Evolutionary conservation across 2,329 filamentous ascomycete species (phyloP).

Genomic region (Pseudogymnoascus sp.): DNA sequence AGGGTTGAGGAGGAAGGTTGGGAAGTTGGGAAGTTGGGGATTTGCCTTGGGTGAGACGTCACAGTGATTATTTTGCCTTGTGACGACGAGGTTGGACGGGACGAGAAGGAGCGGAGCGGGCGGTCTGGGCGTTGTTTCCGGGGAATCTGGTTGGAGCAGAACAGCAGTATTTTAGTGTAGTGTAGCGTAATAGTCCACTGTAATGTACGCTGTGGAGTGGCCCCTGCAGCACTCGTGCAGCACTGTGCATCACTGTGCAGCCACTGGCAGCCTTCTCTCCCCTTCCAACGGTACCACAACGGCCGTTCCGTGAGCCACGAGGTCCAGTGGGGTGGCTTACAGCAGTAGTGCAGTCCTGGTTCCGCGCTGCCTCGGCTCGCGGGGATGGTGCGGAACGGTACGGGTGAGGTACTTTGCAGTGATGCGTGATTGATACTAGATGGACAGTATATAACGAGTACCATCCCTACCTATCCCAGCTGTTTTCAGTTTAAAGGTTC

Average conservation of each 20-base stretch:
- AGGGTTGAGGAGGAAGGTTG: background rate
- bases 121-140: background rate
- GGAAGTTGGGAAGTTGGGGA: background rate
- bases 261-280: background rate
- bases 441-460: background rate
- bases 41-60: background rate
- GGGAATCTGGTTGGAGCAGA: background rate
- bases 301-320: background rate
- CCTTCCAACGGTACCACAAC: background rate
- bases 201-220: background rate
- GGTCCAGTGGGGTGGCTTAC: background rate
- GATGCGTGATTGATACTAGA: background rate
- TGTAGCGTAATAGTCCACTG: no score
- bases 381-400: background rate
- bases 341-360: background rate
- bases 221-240: no score
- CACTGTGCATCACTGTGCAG: background rate
- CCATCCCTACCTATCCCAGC: background rate
- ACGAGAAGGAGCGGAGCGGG: background rate
- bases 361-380: background rate
- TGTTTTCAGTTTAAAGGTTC: background rate
- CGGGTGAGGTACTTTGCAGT: background rate
- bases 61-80: background rate
- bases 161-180: background rate
- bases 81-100: background rate